phyloP scores from a whole-genome alignment of 345 rosid species.

The Moricandia arvensis region DNA sequence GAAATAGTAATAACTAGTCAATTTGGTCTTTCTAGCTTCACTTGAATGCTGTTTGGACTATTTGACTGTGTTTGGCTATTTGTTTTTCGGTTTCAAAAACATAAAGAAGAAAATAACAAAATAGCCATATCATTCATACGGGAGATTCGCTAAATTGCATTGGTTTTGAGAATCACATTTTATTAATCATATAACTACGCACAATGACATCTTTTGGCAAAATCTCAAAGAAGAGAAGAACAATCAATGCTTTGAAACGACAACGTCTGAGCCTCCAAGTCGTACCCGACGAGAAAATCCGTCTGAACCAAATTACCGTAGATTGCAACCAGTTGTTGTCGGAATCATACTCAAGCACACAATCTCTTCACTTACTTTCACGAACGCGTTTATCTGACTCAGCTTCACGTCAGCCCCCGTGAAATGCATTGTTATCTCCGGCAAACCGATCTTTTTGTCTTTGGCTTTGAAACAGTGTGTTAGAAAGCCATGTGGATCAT shows the following conservation, averaged over 20 bases:
- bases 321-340: slow-evolving; percentile 23
- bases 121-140: slow-evolving; percentile 1
- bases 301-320: slow-evolving; percentile 51
- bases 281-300: slow-evolving; percentile 56
- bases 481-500: slow-evolving; percentile 38
- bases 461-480: slow-evolving; percentile 35
- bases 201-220: not conserved
- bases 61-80: not conserved
- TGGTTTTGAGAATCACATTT: not conserved
- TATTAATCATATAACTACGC: not conserved
- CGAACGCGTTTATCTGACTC: slow-evolving; percentile 43
- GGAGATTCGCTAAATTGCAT: not conserved
- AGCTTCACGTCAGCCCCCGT: slow-evolving; percentile 49
- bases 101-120: not conserved
- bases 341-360: slow-evolving; percentile 46
- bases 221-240: slow-evolving; percentile 38
- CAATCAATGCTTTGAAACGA: slow-evolving; percentile 55
- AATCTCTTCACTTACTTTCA: slow-evolving; percentile 29
- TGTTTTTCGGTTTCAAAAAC: not conserved
- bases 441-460: slow-evolving; percentile 26
- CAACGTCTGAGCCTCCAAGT: slow-evolving; percentile 33
- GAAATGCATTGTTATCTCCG: slow-evolving; percentile 54
- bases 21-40: too few species aligned
- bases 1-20: too few species aligned
- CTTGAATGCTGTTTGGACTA: not conserved